Conservation (phyloP, 306 rosid species). For the Quercus variabilis region DNA sequence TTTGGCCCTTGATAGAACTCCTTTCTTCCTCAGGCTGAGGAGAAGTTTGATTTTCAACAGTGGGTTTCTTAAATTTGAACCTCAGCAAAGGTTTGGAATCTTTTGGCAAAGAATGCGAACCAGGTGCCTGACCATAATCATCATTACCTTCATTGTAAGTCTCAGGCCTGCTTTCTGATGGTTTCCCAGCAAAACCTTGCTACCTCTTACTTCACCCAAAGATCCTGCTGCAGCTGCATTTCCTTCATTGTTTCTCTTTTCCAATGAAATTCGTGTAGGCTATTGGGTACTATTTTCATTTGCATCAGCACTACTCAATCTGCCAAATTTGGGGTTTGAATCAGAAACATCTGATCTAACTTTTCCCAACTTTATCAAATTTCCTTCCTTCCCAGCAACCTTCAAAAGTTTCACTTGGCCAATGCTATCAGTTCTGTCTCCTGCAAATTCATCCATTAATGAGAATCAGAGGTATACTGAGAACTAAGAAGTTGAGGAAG, state of each 20-base stretch:
- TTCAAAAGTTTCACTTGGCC: conserved; percentile 53
- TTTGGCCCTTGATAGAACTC: conserved; percentile 79
- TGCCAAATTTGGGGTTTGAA: conserved; percentile 33
- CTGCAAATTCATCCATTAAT: conserved; percentile 33
- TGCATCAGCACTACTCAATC: conserved; percentile 49
- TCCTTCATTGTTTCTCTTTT: conserved; percentile 46
- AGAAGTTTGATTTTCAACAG: conserved; percentile 60
- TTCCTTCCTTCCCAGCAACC: conserved; percentile 67
- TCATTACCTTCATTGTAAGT: conserved; percentile 38
- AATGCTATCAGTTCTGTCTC: conserved; percentile 40
- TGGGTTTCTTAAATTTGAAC: conserved; percentile 82
- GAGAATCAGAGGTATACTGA: background rate
- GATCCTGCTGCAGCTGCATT: conserved; percentile 31
- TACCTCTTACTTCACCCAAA: conserved; percentile 37
- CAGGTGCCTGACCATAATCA: conserved; percentile 37
- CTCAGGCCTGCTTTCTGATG: conserved; percentile 54
- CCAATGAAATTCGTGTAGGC: conserved; percentile 27
- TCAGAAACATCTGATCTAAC: conserved; percentile 54
- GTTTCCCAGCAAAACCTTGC: conserved; percentile 44
- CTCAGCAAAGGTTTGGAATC: conserved; percentile 72
- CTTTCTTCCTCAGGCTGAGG: conserved; percentile 68
- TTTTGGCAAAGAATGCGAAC: conserved; percentile 59
- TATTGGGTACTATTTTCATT: conserved; percentile 36
- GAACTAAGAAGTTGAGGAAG: background rate
- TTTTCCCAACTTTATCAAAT: conserved; percentile 71